Evolutionary conservation across 2,329 filamentous ascomycete genomes (phyloP).

Genomic region (Diplodia sapinea): DNA sequence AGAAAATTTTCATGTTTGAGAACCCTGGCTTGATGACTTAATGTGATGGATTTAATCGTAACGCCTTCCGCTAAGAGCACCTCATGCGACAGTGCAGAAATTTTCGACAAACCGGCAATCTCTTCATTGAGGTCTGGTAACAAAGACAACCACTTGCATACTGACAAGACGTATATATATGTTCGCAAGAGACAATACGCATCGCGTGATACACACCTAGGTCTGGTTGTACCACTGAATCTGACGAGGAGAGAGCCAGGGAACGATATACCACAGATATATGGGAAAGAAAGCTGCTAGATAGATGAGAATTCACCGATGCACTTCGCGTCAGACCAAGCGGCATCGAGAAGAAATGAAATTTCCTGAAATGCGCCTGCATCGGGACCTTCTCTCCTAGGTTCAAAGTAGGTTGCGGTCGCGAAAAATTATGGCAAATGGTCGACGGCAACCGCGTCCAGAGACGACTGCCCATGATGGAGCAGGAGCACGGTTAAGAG

Average conservation of each 20-base stretch:
- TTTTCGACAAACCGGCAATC: neutral
- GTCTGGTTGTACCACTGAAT: neutral
- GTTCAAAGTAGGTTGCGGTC: neutral
- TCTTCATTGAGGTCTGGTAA: too few species aligned
- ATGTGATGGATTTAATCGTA: neutral
- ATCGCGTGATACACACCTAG: neutral
- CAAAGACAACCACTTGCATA: too few species aligned
- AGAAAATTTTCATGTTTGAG: neutral
- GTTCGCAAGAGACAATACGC: too few species aligned
- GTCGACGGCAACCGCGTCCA: neutral
- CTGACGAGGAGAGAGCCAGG: neutral
- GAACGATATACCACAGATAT: neutral
- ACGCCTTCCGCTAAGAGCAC: neutral
- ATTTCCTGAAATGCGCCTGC: neutral
- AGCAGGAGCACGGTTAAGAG: neutral
- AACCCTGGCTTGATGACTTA: neutral
- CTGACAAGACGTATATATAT: too few species aligned
- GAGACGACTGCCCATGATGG: neutral
- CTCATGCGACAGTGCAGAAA: neutral
- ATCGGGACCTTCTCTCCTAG: neutral
- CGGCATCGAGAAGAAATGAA: neutral
- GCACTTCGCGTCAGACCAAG: neutral
- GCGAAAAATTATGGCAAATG: neutral
- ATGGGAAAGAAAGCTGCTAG: neutral
- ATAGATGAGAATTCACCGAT: neutral